Evolutionary conservation across 257 asterid species (phyloP), one percentile per base, ranked within the genome.

Genomic region (Haberlea rhodopensis): DNA sequence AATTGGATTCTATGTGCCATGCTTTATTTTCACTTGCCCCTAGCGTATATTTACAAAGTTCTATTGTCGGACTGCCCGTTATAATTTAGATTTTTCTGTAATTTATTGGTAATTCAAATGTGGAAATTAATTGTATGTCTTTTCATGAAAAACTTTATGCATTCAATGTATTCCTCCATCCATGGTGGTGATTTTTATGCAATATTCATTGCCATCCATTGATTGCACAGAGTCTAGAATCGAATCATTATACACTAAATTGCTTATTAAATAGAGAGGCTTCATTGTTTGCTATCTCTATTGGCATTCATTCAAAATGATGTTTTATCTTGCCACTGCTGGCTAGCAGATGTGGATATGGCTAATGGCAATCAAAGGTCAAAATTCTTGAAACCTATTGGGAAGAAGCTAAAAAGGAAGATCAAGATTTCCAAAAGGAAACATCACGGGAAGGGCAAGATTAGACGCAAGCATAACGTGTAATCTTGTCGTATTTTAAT

Each of bases 361-460:
- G 71, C 62, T 53, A 82, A 68, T 37, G 84, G 51, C 27, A 70
- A 49, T 60, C 56, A 57, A 60, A 75, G 73, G 57, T 37, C 59
- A 7, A 86, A 66, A 57, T 76, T 68, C 23, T 76, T 91, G 62
- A 88, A 79, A 80, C 95, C 98, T n/a, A 25, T 82, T 15, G 95
- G 98, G 63, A 88, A 80, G 89, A 91, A 83, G 85, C 70, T 91
- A 71, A 88, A 86, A 76, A 91, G 75, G 95, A 91, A 85, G 88
- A 51, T 86, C 62, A 82, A 86, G 83, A 66, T 88, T 40, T 78
- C 86, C 54, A 88, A 83, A 74, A 85, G 59, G 86, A 87, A 80
- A 66, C 66, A 53, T 37, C 84, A 65, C 7, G 84, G 87, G 75
- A 86, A 88, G 81, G 96, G 94, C 73, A 86, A 88, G 79, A 83